Percentiles rank a stretch among this genome's conserved stretches.
Conservation (phyloP, 2,329 filamentous ascomycete species). For the Alternaria sp. region DNA sequence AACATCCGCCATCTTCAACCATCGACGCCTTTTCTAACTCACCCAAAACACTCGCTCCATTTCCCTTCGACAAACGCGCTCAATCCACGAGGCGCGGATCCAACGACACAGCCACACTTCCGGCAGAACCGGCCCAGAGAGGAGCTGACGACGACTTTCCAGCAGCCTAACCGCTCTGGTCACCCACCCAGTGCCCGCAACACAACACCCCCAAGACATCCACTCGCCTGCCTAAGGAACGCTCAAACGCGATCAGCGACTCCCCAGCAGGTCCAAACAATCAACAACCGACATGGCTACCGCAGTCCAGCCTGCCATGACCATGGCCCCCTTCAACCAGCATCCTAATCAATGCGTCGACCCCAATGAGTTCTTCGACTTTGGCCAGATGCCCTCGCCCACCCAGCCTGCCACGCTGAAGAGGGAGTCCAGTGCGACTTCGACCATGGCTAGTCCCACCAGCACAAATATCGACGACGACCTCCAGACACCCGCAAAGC, state of each 20-base stretch:
- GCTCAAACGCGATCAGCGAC: slow-evolving; percentile 20
- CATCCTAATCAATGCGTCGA: slow-evolving; percentile 50
- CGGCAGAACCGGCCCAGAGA: slow-evolving; percentile 43
- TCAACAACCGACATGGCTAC: slow-evolving; percentile 43
- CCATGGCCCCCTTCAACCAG: slow-evolving; percentile 46
- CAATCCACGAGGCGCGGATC: slow-evolving; percentile 2
- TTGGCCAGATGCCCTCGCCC: slow-evolving; percentile 68
- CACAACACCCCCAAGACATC: slow-evolving; percentile 33
- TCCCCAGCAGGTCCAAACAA: slow-evolving; percentile 18
- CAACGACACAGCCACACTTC: slow-evolving; percentile 40
- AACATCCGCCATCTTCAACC: slow-evolving; percentile 1
- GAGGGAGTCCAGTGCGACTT: slow-evolving; percentile 61
- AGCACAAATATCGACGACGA: slow-evolving; percentile 59
- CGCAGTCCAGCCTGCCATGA: slow-evolving; percentile 47
- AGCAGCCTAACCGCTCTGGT: slow-evolving; percentile 43
- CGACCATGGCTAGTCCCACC: slow-evolving; percentile 64
- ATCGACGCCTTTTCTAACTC: neutral
- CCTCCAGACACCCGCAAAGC: slow-evolving; percentile 73
- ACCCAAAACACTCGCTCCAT: neutral
- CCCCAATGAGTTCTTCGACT: slow-evolving; percentile 58
- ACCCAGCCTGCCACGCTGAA: slow-evolving; percentile 61
- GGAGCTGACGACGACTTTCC: slow-evolving; percentile 49
- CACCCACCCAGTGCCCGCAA: slow-evolving; percentile 24
- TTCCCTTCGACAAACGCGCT: neutral
- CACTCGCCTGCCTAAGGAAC: slow-evolving; percentile 40